phyloP scores from a whole-genome alignment of 2,329 filamentous ascomycete species.

The Mycosphaerelloides madeirae region DNA sequence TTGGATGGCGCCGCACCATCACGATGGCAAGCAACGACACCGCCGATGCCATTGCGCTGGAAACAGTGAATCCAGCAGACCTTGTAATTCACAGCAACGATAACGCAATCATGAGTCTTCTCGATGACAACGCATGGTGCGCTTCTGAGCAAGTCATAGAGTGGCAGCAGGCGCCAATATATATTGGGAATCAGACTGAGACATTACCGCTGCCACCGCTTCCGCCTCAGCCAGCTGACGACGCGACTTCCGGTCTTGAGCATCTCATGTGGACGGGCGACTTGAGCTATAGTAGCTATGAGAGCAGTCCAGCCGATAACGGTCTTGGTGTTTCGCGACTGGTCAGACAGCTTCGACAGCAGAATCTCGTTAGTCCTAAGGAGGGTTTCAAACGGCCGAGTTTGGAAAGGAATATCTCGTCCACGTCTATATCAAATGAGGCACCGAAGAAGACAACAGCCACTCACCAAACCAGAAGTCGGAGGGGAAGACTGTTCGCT shows the following conservation, averaged over 20 bases:
- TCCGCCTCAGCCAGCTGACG: not conserved
- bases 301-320: not conserved
- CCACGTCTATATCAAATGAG: not conserved
- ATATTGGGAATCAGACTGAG: not conserved
- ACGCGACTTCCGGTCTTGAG: not conserved
- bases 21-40: not conserved
- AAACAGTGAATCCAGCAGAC: slow-evolving; percentile 8
- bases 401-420: not conserved
- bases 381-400: not conserved
- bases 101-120: not conserved
- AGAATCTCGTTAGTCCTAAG: not conserved
- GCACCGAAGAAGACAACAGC: not conserved
- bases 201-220: not conserved
- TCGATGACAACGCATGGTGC: not conserved
- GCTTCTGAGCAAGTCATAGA: not conserved
- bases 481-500: slow-evolving; percentile 9
- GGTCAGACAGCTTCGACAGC: not conserved
- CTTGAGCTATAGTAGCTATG: not conserved
- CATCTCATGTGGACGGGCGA: not conserved
- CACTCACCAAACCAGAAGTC: not conserved
- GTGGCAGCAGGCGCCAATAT: not conserved
- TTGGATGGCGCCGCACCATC: too few relatives aligned
- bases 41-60: not conserved
- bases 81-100: slow-evolving; percentile 1
- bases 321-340: not conserved